Evolutionary conservation across 192 early-diverging fungal species (phyloP).

Genomic region (Backusella westeae): DNA sequence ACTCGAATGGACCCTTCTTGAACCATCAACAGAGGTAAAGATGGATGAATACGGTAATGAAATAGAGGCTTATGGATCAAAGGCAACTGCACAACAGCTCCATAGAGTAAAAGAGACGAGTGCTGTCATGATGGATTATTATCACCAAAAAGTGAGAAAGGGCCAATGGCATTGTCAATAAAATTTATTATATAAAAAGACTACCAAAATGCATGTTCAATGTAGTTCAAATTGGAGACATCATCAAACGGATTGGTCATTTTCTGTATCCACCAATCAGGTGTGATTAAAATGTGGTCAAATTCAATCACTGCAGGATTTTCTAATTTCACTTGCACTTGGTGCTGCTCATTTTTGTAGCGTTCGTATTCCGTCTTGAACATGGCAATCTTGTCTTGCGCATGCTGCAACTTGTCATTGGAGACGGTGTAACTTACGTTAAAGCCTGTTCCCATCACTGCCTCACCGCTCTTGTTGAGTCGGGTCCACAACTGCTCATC

Average conservation of each 20-base stretch:
- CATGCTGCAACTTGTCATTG: neutral
- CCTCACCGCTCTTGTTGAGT: neutral
- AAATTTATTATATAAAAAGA: neutral
- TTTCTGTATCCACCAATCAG: slow-evolving; percentile 14
- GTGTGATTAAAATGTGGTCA: neutral
- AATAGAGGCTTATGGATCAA: slow-evolving; percentile 16
- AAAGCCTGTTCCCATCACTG: neutral
- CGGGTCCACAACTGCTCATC: neutral
- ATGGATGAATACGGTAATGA: slow-evolving; percentile 8
- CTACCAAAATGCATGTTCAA: slow-evolving; percentile 6
- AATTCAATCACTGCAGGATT: slow-evolving; percentile 5
- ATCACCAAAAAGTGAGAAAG: neutral
- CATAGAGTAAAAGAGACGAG: neutral
- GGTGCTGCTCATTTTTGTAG: neutral
- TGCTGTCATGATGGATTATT: neutral
- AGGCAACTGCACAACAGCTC: neutral
- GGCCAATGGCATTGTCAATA: neutral
- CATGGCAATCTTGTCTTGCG: neutral
- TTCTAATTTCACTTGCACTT: neutral
- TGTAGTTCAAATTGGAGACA: neutral
- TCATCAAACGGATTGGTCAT: neutral
- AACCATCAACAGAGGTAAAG: neutral
- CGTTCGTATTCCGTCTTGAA: neutral
- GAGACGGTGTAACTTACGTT: neutral
- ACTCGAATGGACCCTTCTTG: slow-evolving; percentile 41